Conservation (phyloP, 2,329 filamentous ascomycete species). For the Biscogniauxia sp. region DNA sequence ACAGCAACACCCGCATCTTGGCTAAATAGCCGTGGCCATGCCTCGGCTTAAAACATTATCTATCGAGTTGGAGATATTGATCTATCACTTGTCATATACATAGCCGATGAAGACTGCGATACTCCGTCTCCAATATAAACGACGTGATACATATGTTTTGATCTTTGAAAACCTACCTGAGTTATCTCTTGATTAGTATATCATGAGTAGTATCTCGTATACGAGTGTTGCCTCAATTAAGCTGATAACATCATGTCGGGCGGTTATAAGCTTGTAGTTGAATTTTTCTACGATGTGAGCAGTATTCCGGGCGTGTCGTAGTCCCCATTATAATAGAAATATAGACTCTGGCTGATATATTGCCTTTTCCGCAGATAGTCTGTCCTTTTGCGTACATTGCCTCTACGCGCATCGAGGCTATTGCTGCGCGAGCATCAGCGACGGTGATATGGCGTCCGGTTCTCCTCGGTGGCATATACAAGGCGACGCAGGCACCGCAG, state of each 20-base stretch:
- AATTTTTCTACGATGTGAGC: constrained; percentile 10
- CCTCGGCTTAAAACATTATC: background rate
- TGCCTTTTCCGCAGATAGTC: constrained; percentile 1
- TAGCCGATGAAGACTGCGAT: background rate
- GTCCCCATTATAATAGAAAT: background rate
- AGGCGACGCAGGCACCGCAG: constrained; percentile 6
- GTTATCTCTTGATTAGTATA: background rate
- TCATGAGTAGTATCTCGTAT: background rate
- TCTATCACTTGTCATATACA: background rate
- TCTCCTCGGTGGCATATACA: constrained; percentile 11
- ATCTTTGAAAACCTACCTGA: background rate
- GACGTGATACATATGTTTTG: background rate
- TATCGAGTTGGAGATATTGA: background rate
- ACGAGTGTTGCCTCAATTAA: background rate
- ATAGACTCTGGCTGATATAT: background rate
- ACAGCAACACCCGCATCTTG: background rate
- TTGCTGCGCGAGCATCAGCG: constrained; percentile 1
- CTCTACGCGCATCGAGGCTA: constrained; percentile 5
- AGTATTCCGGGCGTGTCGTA: background rate
- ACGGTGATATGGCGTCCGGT: constrained; percentile 6
- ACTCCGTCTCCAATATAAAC: background rate
- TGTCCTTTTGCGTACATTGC: constrained; percentile 12
- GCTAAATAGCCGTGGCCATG: background rate
- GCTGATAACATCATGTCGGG: background rate
- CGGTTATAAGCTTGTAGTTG: background rate